A percentile compares a stretch with the other conserved stretches of the same genome.
Conservation (phyloP, 768 basidiomycete species). For the Pleurotus citrinopileatus region DNA sequence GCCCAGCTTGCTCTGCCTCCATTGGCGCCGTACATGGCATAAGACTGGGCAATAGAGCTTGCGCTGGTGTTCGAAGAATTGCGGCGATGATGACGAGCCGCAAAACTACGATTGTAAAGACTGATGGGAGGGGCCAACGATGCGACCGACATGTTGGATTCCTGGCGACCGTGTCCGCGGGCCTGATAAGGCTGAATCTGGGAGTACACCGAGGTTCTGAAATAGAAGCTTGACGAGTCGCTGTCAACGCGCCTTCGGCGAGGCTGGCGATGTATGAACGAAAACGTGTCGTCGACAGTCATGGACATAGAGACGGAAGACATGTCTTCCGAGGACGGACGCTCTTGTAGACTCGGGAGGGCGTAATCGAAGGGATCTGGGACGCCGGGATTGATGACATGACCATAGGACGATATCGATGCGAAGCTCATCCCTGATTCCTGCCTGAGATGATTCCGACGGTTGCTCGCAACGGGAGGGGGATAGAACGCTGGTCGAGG, state of each 20-base stretch:
- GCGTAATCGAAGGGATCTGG: constrained; percentile 77
- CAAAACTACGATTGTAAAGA: constrained; percentile 67
- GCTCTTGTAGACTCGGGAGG: constrained; percentile 46
- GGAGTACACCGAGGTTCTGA: constrained; percentile 39
- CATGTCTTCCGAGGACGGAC: constrained; percentile 59
- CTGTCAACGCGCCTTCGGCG: constrained; percentile 62
- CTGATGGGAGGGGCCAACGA: constrained; percentile 67
- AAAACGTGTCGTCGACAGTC: constrained; percentile 73
- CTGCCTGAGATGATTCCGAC: constrained; percentile 39
- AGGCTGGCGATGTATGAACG: constrained; percentile 43
- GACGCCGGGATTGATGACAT: constrained; percentile 57
- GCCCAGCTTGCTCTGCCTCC: constrained; percentile 61
- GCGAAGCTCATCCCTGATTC: constrained; percentile 73
- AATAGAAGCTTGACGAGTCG: constrained; percentile 78
- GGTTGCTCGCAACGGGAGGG: constrained; percentile 34
- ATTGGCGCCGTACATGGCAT: constrained; percentile 48
- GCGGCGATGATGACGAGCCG: constrained; percentile 35
- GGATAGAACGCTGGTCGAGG: constrained; percentile 68
- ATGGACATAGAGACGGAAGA: constrained; percentile 55
- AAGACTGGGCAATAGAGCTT: constrained; percentile 56
- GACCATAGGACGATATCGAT: constrained; percentile 77
- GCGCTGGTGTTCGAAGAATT: constrained; percentile 59
- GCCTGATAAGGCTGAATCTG: constrained; percentile 26
- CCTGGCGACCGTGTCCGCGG: constrained; percentile 57
- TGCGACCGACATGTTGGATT: constrained; percentile 54